Evolutionary conservation across 495 filamentous ascomycete genomes (phyloP).

Genomic region (Pyrenopolyporus hunteri): DNA sequence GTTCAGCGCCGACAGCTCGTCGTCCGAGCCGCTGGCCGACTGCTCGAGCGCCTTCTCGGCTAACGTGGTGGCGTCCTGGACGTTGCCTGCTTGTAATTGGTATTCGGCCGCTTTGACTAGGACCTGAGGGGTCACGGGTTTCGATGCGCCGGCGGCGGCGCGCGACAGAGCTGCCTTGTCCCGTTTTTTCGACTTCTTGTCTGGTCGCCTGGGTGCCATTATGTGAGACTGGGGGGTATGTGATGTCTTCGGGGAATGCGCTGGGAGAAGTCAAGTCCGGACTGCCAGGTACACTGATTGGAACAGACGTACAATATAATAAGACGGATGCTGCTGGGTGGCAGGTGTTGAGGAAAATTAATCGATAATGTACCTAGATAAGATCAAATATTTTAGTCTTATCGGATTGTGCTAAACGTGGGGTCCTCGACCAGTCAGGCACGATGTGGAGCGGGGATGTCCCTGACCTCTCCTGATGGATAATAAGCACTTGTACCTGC

Average conservation of each 20-base stretch:
- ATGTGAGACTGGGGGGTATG: background rate
- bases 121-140: slow-evolving; percentile 46
- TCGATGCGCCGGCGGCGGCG: slow-evolving; percentile 30
- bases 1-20: slow-evolving; percentile 69
- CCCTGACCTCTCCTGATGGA: slow-evolving; percentile 9
- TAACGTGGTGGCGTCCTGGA: slow-evolving; percentile 68
- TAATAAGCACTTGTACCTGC: background rate
- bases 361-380: slow-evolving; percentile 35
- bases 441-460: background rate
- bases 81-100: slow-evolving; percentile 72
- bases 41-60: slow-evolving; percentile 67
- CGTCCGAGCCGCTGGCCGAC: slow-evolving; percentile 42
- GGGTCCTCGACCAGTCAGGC: background rate
- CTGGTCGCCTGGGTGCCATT: slow-evolving; percentile 55
- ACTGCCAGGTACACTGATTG: background rate
- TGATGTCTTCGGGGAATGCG: background rate
- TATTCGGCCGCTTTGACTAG: slow-evolving; percentile 70
- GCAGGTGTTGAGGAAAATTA: slow-evolving; percentile 17
- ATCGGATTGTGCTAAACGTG: slow-evolving; percentile 24
- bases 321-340: background rate
- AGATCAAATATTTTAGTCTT: slow-evolving; percentile 36
- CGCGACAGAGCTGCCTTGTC: slow-evolving; percentile 41
- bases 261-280: background rate
- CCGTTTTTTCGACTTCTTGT: slow-evolving; percentile 48
- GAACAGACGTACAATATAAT: background rate